Conservation (phyloP, 225 moss, liverwort and hornwort species). For the Sphagnum contortum region DNA sequence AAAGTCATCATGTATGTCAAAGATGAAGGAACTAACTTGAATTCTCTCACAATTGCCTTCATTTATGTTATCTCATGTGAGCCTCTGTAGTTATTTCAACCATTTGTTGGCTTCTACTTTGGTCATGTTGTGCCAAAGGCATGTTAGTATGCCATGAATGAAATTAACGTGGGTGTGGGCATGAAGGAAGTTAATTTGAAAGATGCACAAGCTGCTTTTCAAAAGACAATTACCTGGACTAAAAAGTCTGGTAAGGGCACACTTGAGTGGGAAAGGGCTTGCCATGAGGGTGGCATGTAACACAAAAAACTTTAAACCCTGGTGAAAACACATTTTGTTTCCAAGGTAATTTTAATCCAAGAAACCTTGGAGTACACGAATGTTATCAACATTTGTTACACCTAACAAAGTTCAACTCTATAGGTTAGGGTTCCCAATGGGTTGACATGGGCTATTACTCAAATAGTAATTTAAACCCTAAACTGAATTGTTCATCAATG, state of each 20-base stretch:
- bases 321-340: neutral
- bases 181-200: slow-evolving; percentile 1
- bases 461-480: neutral
- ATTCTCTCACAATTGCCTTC: neutral
- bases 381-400: neutral
- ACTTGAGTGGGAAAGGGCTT: neutral
- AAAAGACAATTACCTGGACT: neutral
- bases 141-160: too few relatives aligned
- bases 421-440: neutral
- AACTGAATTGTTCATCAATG: neutral
- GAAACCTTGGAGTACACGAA: neutral
- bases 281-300: neutral
- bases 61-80: neutral
- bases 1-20: neutral
- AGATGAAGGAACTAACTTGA: too few relatives aligned
- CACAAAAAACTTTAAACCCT: neutral
- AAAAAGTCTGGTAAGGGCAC: neutral
- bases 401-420: neutral
- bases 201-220: neutral
- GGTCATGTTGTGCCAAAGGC: too few relatives aligned
- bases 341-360: neutral
- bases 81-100: neutral
- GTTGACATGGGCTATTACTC: neutral
- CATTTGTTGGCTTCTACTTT: neutral
- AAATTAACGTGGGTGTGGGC: neutral